Evolutionary conservation across 495 filamentous ascomycete genomes (phyloP).

Genomic region (Annulohypoxylon maeteangense): DNA sequence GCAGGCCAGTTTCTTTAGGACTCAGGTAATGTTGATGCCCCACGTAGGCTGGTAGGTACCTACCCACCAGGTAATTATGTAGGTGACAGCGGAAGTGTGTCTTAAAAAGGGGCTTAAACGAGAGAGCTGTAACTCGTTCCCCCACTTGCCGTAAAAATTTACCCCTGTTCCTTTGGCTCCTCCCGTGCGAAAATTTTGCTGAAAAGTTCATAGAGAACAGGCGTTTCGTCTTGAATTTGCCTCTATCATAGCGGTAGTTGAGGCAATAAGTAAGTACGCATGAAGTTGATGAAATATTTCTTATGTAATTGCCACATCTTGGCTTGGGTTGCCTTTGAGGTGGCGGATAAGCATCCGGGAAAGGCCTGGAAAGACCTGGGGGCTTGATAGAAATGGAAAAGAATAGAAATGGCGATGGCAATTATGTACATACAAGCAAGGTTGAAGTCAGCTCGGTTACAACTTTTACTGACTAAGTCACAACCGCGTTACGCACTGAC

Average conservation of each 20-base stretch:
- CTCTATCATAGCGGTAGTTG: conserved; percentile 3
- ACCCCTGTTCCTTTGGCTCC: conserved; percentile 13
- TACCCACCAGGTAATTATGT: too few species aligned
- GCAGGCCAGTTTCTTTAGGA: conserved; percentile 4
- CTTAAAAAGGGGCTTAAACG: conserved; percentile 29
- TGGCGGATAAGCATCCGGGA: neutral
- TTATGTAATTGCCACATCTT: conserved; percentile 7
- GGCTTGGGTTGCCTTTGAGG: neutral
- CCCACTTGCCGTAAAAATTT: conserved; percentile 6
- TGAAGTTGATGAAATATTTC: neutral
- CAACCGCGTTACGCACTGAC: conserved; percentile 35
- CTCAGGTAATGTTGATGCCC: conserved; percentile 13
- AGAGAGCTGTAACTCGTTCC: conserved; percentile 16
- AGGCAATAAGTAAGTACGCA: neutral
- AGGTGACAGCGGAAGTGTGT: conserved; percentile 24
- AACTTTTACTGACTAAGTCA: conserved; percentile 26
- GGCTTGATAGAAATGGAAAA: neutral
- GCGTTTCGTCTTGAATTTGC: conserved; percentile 12
- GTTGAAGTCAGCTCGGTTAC: conserved; percentile 26
- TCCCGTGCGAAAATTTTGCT: neutral
- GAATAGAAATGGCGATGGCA: neutral
- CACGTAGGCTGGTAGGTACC: neutral
- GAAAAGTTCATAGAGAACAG: conserved; percentile 1
- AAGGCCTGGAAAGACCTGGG: neutral
- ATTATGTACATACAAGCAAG: neutral